Base-by-base conservation (phyloP, 2,329 filamentous ascomycete genomes). In the Fusarium redolens region DNA sequence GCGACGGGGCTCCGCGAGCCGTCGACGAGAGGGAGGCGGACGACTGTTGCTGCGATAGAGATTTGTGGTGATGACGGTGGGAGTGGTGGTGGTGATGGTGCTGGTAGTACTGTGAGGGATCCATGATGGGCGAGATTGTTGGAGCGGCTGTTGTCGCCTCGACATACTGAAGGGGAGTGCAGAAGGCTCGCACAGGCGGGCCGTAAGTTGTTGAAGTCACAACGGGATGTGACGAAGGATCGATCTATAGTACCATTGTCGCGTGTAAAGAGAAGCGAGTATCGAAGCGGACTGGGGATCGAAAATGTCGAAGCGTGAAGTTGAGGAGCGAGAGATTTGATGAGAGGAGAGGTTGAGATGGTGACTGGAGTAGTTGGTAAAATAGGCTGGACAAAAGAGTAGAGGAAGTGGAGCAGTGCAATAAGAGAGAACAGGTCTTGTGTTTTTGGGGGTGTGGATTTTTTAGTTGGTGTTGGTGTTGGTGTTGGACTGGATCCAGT, bases 31-130 rank as follows among this genome's bases (percentile, higher is more conserved):
- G 70, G 65, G 77, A 78, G 44, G 77, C 59, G 66, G 74, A 75
- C 68, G 77, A 76, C 65, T 78, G 77, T 61, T 78, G 77, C 68
- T 78, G 77, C 61, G 77, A 78, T 31, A 78, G 69, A 62, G 76
- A 78, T 41, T 78, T 78, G 65, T 78, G 75, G 37, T 78, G 75
- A 45, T 72, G 71, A n/a, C 60, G 74, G 61, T 74, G 73, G 47
- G 71, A 60, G 45, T 72, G 70, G 51, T 70, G 73, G 62, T 69
- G 67, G 47, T 76, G 72, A 17, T 73, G 71, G 40, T 74, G 70
- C n/a, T 72, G 64, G 35, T 76, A 72, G 63, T 78, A 75, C 45
- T 78, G 76, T 61, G 77, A 72, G 65, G 77, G 57, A 68, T 78
- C 77, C 77, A 78, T 78, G 70, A 63, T 76, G 73, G 69, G 64